Evolutionary conservation across 202 grass and related monocot genomes (phyloP), one percentile per base, ranked within the genome.

Genomic region (Setaria italica): DNA sequence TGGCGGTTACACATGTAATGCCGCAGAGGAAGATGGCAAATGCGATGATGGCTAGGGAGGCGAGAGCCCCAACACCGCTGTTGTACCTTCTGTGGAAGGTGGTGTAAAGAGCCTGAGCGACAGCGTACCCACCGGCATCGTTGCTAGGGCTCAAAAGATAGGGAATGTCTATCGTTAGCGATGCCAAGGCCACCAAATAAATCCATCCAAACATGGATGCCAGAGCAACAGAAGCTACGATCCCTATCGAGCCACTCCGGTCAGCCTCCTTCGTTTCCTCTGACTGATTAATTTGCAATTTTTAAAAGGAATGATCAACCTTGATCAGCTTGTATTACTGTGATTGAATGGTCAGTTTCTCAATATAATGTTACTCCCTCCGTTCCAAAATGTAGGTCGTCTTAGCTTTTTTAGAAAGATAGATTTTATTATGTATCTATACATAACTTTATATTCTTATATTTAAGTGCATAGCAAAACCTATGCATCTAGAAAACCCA

Each of bases 241-340:
- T 77, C 56, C 74, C 74, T 6, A 60, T 77, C 0, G 74, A 37
- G 6, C 74, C 37, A 29, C 74, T 77, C 55, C 74, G 3, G 1
- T 77, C 74, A 0, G 74, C 74, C 7, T 77, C 45, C 37, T 60
- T 60, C 6, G 55, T 77, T 14, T 77, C 74, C n/a, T 77, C 74
- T 14, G 74, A 29, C 74, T 77, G 74, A 6, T n/a, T n/a, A 9
- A 11, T 19, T 17, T 35, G 1, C 7, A 7, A 43, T 43, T 43
- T 43, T 25, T 25, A 25, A 25, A 25, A 25, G 25, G 25, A 25
- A 25, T 25, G 25, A 25, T 25, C 25, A 25, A 25, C 25, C 25
- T 25, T 25, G 25, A 25, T 25, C 25, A 25, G 39, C 39, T 5
- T 3, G 5, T 41, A 41, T 41, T 41, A 41, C 5, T 41, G 2